Evolutionary conservation across 176 grass and related monocot genomes (phyloP).

Genomic region (Triticum monococcum): DNA sequence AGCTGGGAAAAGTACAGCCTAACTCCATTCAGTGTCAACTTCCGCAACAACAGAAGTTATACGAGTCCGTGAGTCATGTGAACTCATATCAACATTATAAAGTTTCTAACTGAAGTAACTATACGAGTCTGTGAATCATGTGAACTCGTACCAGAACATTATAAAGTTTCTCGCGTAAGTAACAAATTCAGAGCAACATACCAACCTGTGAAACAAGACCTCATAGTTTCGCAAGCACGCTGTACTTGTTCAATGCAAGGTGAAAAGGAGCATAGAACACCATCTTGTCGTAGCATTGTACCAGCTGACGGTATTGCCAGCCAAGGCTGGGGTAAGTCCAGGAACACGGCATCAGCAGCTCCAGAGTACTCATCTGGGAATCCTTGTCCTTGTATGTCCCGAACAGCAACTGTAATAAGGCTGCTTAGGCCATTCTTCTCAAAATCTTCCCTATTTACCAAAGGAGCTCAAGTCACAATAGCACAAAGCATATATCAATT

Average conservation of each 20-base stretch:
- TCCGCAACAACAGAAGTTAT: not conserved
- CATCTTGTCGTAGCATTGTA: slow-evolving; percentile 67
- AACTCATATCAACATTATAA: no score
- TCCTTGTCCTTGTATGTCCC: slow-evolving; percentile 82
- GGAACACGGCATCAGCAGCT: slow-evolving; percentile 66
- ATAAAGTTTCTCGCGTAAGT: not conserved
- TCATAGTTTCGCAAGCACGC: slow-evolving; percentile 61
- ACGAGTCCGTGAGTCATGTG: no score
- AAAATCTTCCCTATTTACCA: slow-evolving; percentile 70
- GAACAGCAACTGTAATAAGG: slow-evolving; percentile 67
- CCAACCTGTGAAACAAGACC: slow-evolving; percentile 70
- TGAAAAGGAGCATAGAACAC: slow-evolving; percentile 88
- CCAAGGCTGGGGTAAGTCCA: slow-evolving; percentile 97
- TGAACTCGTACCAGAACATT: not conserved
- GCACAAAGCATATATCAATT: not conserved
- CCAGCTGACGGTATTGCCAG: slow-evolving; percentile 62
- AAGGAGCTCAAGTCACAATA: not conserved
- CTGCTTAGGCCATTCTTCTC: slow-evolving; percentile 72
- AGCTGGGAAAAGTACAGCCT: not conserved
- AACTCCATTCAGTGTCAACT: not conserved
- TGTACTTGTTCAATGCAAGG: slow-evolving; percentile 98
- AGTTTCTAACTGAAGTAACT: no score
- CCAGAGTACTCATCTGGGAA: slow-evolving; percentile 70
- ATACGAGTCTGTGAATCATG: not conserved
- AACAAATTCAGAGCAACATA: not conserved